These are phyloP conservation scores for Gigaspora rosea DNA, from an alignment of 192 early-diverging fungal genomes.

Conservation along the genomic window DNA sequence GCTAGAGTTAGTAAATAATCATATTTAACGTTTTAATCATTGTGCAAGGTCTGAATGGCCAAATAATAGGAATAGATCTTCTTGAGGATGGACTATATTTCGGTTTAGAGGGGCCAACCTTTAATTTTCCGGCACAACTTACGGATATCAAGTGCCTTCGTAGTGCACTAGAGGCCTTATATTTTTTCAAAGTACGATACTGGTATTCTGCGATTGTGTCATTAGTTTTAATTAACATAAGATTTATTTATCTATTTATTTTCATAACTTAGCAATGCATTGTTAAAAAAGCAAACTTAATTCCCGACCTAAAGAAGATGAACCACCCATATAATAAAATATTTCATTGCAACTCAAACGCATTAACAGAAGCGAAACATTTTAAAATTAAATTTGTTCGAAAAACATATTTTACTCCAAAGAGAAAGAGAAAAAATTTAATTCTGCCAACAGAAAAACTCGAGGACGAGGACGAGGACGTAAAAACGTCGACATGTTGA, in stretches of 20 bases:
- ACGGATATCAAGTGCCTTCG: slow-evolving; percentile 14
- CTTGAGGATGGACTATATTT: too few species aligned
- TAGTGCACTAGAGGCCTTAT: background rate
- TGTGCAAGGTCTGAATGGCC: slow-evolving; percentile 1
- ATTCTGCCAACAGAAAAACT: too few species aligned
- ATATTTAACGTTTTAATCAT: background rate
- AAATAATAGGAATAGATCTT: slow-evolving; percentile 5
- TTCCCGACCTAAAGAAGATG: slow-evolving; percentile 15
- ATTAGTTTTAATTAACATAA: background rate
- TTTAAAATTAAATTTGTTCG: slow-evolving; percentile 14
- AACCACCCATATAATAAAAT: slow-evolving; percentile 19
- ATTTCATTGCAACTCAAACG: slow-evolving; percentile 9
- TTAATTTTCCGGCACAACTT: slow-evolving; percentile 17
- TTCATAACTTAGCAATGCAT: slow-evolving; percentile 6
- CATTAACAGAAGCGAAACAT: slow-evolving; percentile 16
- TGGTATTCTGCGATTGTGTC: background rate
- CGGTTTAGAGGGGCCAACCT: too few species aligned
- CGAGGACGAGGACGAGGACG: too few species aligned
- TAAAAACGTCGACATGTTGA: too few species aligned
- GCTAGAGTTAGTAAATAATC: background rate
- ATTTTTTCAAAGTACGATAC: slow-evolving; percentile 19
- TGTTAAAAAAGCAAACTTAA: slow-evolving; percentile 21
- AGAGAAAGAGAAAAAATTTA: too few species aligned
- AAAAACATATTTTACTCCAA: slow-evolving; percentile 26
- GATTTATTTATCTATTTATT: slow-evolving; percentile 32